Conservation (phyloP, 495 filamentous ascomycete genomes). For the Aspergillus nidulans region DNA sequence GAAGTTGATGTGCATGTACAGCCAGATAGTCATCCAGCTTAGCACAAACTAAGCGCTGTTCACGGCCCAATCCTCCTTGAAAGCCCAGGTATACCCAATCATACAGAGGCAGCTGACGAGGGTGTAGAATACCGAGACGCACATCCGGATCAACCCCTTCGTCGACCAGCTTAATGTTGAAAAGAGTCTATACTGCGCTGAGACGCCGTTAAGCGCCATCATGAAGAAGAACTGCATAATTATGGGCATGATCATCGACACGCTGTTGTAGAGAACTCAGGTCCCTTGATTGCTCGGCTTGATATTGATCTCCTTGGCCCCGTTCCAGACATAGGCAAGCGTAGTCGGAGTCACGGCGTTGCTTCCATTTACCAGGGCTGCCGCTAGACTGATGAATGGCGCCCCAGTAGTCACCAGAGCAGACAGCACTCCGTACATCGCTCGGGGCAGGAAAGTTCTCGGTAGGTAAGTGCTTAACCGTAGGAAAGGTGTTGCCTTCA, state of each 20-base stretch:
- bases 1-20: slow-evolving; percentile 44
- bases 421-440: slow-evolving; percentile 29
- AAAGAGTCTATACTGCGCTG: slow-evolving; percentile 33
- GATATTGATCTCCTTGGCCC: slow-evolving; percentile 36
- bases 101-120: slow-evolving; percentile 36
- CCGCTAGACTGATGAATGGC: slow-evolving; percentile 31
- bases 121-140: slow-evolving; percentile 35
- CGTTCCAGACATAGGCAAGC: slow-evolving; percentile 42
- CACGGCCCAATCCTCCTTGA: slow-evolving; percentile 38
- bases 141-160: slow-evolving; percentile 35
- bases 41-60: slow-evolving; percentile 35
- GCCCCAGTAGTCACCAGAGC: slow-evolving; percentile 35
- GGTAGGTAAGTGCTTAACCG: slow-evolving; percentile 19
- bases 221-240: slow-evolving; percentile 50
- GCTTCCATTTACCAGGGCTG: slow-evolving; percentile 10
- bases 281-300: slow-evolving; percentile 37
- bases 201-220: slow-evolving; percentile 31
- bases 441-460: slow-evolving; percentile 14
- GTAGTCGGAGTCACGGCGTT: slow-evolving; percentile 16
- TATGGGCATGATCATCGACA: slow-evolving; percentile 37
- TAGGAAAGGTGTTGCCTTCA: slow-evolving; percentile 27
- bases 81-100: slow-evolving; percentile 44
- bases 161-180: slow-evolving; percentile 23
- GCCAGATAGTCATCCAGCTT: slow-evolving; percentile 43
- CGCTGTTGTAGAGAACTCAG: slow-evolving; percentile 40